Evolutionary conservation across 2,329 filamentous ascomycete species (phyloP), one percentile per base, ranked within the genome.

Genomic region (Fusarium irregulare): DNA sequence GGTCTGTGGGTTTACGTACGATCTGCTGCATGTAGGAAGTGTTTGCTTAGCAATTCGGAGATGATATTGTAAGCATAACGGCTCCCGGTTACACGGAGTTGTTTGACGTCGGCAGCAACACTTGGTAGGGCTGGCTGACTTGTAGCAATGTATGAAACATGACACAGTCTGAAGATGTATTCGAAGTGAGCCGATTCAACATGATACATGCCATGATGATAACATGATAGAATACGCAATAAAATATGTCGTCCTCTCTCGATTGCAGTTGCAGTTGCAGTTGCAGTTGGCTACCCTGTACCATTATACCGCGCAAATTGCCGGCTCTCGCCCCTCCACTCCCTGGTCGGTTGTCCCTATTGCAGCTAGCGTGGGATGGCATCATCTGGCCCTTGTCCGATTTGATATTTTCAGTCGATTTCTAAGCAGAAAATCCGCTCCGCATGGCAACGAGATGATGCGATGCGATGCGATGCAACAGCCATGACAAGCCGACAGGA

Each of bases 351-450:
- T 58, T 4, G 32, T 20, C 20, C 66, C 62, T 47, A 34, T 66
- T 69, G 40, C 40, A 74, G 64, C 60, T 74, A 73, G 71, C 71
- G 71, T 30, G 37, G 9, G 64, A 75, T 75, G 67, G 64, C 73
- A 74, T 66, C 70, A 75, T 75, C 64, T 41, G 54, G 57, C 60
- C 72, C 54, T 55, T 49, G 46, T 68, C 72, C 55, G 67, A 73
- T 74, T 70, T 69, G 69, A 62, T 45, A 53, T 30, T 28, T 28
- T 47, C 16, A 25, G 42, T 42, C 69, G 73, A 75, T 75, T 75
- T 75, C 73, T 75, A 75, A 75, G 73, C 73, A 75, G 32, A 58
- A 63, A 64, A 60, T 51, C 58, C 44, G 53, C 54, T 62, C 54
- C 45, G 60, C 60, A 56, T 56, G 27, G 42, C 27, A 62, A 62